phyloP scores from a whole-genome alignment of 108 stramenopile species.

The Nitzschia inconspicua region DNA sequence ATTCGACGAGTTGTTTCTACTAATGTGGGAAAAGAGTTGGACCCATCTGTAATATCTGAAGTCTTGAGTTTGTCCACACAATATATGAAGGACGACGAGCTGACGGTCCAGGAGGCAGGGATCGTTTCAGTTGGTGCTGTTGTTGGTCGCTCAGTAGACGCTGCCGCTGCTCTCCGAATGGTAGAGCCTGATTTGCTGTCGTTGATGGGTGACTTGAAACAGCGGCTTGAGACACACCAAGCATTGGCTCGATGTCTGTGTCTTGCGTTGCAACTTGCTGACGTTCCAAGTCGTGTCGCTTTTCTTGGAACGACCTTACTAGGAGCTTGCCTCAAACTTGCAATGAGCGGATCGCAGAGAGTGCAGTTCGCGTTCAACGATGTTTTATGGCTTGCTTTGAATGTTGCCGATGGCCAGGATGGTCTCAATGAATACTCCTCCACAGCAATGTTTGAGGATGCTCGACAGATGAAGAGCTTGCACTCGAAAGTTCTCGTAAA shows the following conservation, averaged over 20 bases:
- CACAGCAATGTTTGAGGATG: slow-evolving; percentile 74
- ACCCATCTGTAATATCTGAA: slow-evolving; percentile 24
- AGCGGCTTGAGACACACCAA: slow-evolving; percentile 67
- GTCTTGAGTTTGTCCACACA: slow-evolving; percentile 21
- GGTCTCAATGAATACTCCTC: slow-evolving; percentile 65
- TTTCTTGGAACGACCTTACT: slow-evolving; percentile 57
- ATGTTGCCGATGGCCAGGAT: slow-evolving; percentile 64
- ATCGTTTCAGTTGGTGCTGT: slow-evolving; percentile 73
- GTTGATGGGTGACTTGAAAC: slow-evolving; percentile 57
- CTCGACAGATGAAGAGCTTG: slow-evolving; percentile 69
- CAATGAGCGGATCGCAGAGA: slow-evolving; percentile 71
- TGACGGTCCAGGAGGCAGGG: slow-evolving; percentile 60
- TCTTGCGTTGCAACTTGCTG: slow-evolving; percentile 46
- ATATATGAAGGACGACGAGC: slow-evolving; percentile 68
- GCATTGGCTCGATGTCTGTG: slow-evolving; percentile 67
- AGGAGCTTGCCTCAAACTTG: slow-evolving; percentile 66
- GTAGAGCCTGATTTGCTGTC: slow-evolving; percentile 53
- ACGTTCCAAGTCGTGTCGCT: slow-evolving; percentile 40
- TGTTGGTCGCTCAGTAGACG: slow-evolving; percentile 55
- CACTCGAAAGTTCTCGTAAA: slow-evolving; percentile 71
- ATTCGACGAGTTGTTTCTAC: slow-evolving; percentile 59
- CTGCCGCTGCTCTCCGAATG: slow-evolving; percentile 29
- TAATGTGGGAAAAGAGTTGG: slow-evolving; percentile 43
- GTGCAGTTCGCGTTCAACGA: slow-evolving; percentile 87
- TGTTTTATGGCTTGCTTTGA: slow-evolving; percentile 80